Percentiles rank a stretch among this genome's conserved stretches.
Evolutionary conservation across 192 early-diverging fungal species (phyloP).

Genomic region (Diversispora eburnea): DNA sequence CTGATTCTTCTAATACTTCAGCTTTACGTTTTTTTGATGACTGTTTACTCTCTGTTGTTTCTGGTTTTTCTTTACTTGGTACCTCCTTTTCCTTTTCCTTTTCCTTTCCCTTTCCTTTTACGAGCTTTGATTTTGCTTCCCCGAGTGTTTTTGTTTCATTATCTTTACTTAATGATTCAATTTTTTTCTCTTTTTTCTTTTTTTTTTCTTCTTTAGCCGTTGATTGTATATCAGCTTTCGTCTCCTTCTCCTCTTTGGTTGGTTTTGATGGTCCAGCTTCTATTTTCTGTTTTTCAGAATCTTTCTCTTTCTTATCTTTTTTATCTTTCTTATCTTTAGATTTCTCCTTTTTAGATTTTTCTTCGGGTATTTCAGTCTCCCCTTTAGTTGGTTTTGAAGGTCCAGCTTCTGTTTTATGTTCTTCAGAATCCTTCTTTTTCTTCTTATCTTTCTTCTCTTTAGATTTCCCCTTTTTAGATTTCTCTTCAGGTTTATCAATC

Average conservation of each 20-base stretch:
- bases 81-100: no score
- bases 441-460: neutral
- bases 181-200: slow-evolving; percentile 1
- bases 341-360: neutral
- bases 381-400: neutral
- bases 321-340: neutral
- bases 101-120: no score
- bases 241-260: neutral
- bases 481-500: neutral
- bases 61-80: no score
- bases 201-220: neutral
- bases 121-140: no score
- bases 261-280: neutral
- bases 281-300: neutral
- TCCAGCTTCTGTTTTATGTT: neutral
- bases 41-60: no score
- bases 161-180: no score
- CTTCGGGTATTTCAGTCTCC: neutral
- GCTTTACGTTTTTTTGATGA: no score
- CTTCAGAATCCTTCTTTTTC: neutral
- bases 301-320: neutral
- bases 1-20: no score
- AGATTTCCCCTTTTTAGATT: neutral
- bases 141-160: no score
- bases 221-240: neutral